phyloP scores from a whole-genome alignment of 2,329 filamentous ascomycete species.

The Juglanconis sp. region DNA sequence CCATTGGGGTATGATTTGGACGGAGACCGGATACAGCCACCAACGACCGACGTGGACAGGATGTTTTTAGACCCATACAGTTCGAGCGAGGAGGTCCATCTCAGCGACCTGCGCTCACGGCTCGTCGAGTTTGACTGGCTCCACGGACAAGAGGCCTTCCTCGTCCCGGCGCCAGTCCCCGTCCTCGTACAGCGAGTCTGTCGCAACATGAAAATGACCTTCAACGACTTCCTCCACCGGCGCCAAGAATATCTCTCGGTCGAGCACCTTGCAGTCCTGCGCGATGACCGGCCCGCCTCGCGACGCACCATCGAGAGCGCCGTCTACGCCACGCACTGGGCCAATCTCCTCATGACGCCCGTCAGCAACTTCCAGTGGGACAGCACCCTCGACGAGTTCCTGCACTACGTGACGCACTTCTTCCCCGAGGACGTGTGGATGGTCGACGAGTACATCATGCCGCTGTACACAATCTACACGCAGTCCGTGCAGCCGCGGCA shows the following conservation, averaged over 20 bases:
- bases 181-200: constrained; percentile 73
- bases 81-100: constrained; percentile 62
- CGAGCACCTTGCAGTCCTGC: constrained; percentile 35
- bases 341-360: constrained; percentile 55
- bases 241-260: constrained; percentile 22
- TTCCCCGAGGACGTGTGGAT: constrained; percentile 71
- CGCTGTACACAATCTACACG: constrained; percentile 52
- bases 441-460: constrained; percentile 64
- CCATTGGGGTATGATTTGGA: constrained; percentile 60
- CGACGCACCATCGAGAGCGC: constrained; percentile 49
- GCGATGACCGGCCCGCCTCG: constrained; percentile 51
- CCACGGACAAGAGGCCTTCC: constrained; percentile 45
- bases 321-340: constrained; percentile 73
- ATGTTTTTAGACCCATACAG: constrained; percentile 87
- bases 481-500: constrained; percentile 26
- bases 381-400: constrained; percentile 61
- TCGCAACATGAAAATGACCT: constrained; percentile 78
- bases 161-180: constrained; percentile 61
- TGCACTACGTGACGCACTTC: constrained; percentile 60
- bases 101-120: constrained; percentile 55
- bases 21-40: constrained; percentile 34
- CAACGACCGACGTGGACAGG: constrained; percentile 42
- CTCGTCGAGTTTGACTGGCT: constrained; percentile 50
- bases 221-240: constrained; percentile 40
- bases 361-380: constrained; percentile 50